Percentiles rank a stretch among this genome's conserved stretches.
Evolutionary conservation across 2,329 filamentous ascomycete genomes (phyloP).

Genomic region (Pseudonectria buxi): DNA sequence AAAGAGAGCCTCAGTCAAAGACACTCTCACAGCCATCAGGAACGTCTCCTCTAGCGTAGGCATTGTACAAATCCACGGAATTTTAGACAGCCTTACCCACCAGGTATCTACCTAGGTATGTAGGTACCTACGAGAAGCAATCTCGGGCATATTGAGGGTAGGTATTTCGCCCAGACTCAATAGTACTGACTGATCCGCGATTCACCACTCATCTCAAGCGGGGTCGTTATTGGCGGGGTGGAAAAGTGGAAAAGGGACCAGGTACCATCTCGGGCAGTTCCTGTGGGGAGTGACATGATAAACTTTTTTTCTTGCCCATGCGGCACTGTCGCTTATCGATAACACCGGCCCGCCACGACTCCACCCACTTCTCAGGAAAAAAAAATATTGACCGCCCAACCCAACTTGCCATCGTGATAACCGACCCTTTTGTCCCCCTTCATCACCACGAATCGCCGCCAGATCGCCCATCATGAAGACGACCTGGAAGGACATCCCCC

Average conservation of each 20-base stretch:
- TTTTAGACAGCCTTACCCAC: too few species aligned
- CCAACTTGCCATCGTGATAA: constrained; percentile 17
- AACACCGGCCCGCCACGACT: constrained; percentile 11
- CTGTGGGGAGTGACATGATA: constrained; percentile 6
- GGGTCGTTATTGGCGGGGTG: constrained; percentile 9
- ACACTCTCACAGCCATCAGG: too few species aligned
- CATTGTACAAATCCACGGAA: too few species aligned
- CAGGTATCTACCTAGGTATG: too few species aligned
- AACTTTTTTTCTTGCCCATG: constrained; percentile 1
- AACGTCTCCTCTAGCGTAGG: too few species aligned
- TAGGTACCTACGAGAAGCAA: too few species aligned
- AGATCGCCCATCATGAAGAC: constrained; percentile 47
- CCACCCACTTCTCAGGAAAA: constrained; percentile 21
- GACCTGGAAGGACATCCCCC: constrained; percentile 71
- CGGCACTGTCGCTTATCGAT: constrained; percentile 18
- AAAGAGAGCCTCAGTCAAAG: too few species aligned
- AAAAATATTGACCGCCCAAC: constrained; percentile 28
- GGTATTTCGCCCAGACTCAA: too few species aligned
- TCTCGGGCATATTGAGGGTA: too few species aligned
- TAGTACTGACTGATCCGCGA: too few species aligned
- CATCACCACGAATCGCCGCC: constrained; percentile 5
- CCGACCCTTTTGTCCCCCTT: constrained; percentile 13
- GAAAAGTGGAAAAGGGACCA: constrained; percentile 3
- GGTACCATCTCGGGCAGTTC: constrained; percentile 1
- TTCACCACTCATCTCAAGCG: too few species aligned